phyloP scores from a whole-genome alignment of 1,284 basidiomycete genomes.

The Vanrija humicola region DNA sequence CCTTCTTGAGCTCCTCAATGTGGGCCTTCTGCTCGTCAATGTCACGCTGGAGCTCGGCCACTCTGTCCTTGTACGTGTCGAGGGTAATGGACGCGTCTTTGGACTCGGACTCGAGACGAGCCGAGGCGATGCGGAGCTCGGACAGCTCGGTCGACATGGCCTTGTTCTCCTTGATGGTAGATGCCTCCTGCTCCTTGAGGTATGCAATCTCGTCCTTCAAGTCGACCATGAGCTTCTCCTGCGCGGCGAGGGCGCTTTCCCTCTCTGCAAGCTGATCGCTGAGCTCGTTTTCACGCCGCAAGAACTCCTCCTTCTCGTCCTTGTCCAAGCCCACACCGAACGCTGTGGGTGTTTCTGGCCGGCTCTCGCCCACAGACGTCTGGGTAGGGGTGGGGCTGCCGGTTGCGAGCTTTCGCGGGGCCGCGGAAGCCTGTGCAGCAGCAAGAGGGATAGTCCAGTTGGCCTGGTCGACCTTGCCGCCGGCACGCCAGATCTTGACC shows the following conservation, averaged over 20 bases:
- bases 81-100: conserved; percentile 93
- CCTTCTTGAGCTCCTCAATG: conserved; percentile 74
- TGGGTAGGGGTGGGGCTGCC: conserved; percentile 62
- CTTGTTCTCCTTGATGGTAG: conserved; percentile 72
- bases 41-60: conserved; percentile 78
- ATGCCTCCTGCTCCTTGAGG: conserved; percentile 83
- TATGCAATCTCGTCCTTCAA: conserved; percentile 77
- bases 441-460: conserved; percentile 67
- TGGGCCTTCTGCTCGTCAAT: conserved; percentile 84
- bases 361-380: conserved; percentile 58
- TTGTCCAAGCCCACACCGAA: conserved; percentile 76
- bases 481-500: conserved; percentile 82
- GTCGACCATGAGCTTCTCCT: conserved; percentile 63
- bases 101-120: conserved; percentile 89
- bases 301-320: conserved; percentile 96
- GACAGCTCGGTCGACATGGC: conserved; percentile 74
- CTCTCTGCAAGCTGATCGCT: conserved; percentile 89
- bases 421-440: conserved; percentile 23
- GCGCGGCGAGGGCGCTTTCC: conserved; percentile 71
- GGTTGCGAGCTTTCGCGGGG: conserved; percentile 51
- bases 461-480: conserved; percentile 76
- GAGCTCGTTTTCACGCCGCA: conserved; percentile 94
- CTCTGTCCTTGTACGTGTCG: conserved; percentile 94
- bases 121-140: conserved; percentile 85
- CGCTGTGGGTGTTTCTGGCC: conserved; percentile 41